Base-by-base conservation (phyloP, 2,329 filamentous ascomycete genomes). In the Colletotrichum euphorbiae region DNA sequence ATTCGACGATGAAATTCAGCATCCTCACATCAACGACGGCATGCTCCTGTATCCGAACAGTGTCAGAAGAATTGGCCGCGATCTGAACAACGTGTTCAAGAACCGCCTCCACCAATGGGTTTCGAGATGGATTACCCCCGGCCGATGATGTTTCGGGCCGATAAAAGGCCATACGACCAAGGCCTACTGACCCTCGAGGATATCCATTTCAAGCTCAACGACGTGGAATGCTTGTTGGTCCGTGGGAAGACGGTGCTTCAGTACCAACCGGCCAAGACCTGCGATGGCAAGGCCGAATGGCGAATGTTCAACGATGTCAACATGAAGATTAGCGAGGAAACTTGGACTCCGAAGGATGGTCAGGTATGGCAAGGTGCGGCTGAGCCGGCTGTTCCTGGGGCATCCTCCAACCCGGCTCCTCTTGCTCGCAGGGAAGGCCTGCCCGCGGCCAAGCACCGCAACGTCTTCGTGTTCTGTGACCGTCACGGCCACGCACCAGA, bases 401-500 rank as follows among this genome's bases (percentile, higher is more conserved):
- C 28, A 6, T 6, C 28, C 28, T 8, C 1, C 6, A 28, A 28
- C 28, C 28, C 17, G 46, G 46, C 4, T 50, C 6, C 46, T 28
- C 46, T 50, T 28, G 19, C 48, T 21, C 48, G 48, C 48, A 51
- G 48, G 48, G 5, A 31, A 51, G 24, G 21, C 31, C 24, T 51
- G 48, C 48, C 48, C 51, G 33, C 51, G 31, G n/a, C 51, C 51
- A 17, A 52, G 31, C 28, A 28, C 19, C 2, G 46, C 62, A 13
- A 54, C 62, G 6, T 61, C 62, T 3, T 65, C 62, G 5, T 66
- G 62, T 13, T 61, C 56, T 8, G 28, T 54, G 7, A 66, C 62
- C 6, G 62, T 61, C n/a, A 69, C 62, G 6, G 66, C 66, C 3
- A 66, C 66, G n/a, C 57, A 65, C 42, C 61, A 42, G 24, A 69